Evolutionary conservation across 2,329 filamentous ascomycete genomes (phyloP).

Genomic region (Rhynchosporium secalis): DNA sequence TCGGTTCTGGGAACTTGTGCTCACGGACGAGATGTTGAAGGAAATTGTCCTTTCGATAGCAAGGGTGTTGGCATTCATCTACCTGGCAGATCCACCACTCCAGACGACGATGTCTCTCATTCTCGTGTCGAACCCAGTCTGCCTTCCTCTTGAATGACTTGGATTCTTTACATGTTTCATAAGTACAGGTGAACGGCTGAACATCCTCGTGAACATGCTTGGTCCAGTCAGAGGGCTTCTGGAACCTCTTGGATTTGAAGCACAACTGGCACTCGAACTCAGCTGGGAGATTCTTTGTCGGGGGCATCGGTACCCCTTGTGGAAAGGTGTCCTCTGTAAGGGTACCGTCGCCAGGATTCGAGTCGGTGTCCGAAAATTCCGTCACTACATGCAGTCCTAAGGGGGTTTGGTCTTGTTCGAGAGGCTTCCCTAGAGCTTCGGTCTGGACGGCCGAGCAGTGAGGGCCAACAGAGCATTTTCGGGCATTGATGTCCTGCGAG

Average conservation of each 20-base stretch:
- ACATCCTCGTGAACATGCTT: slow-evolving; percentile 95
- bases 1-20: slow-evolving; percentile 83
- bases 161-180: slow-evolving; percentile 75
- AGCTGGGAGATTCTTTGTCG: slow-evolving; percentile 73
- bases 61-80: slow-evolving; percentile 76
- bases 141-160: slow-evolving; percentile 96
- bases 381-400: slow-evolving; percentile 56
- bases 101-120: slow-evolving; percentile 83
- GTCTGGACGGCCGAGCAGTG: slow-evolving; percentile 65
- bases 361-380: slow-evolving; percentile 59
- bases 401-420: slow-evolving; percentile 57
- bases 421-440: slow-evolving; percentile 58
- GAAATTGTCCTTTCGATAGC: slow-evolving; percentile 89
- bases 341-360: slow-evolving; percentile 66
- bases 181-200: slow-evolving; percentile 91
- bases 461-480: slow-evolving; percentile 59
- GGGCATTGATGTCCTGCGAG: slow-evolving; percentile 55
- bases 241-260: slow-evolving; percentile 80
- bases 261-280: slow-evolving; percentile 90
- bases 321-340: slow-evolving; percentile 77
- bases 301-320: slow-evolving; percentile 76
- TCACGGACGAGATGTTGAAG: slow-evolving; percentile 89
- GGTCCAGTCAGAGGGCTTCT: slow-evolving; percentile 94
- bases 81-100: slow-evolving; percentile 90
- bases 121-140: slow-evolving; percentile 94